Evolutionary conservation across 2,329 filamentous ascomycete species (phyloP), one percentile per base, ranked within the genome.

Genomic region (Diatrype stigma): DNA sequence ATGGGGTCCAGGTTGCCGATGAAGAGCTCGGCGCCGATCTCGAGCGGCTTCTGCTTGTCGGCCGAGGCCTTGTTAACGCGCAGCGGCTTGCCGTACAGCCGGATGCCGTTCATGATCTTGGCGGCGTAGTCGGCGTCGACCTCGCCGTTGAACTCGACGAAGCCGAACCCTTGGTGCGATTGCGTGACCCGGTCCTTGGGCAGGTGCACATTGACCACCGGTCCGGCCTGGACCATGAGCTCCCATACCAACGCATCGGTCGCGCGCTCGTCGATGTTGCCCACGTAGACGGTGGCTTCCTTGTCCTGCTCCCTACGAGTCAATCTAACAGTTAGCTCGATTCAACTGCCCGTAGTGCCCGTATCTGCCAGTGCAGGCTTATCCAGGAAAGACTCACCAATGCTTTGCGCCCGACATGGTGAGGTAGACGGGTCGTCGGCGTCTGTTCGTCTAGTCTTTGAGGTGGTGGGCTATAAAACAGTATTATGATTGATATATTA

Each of bases 161-260:
- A 99, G 63, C 94, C 94, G 77, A 96, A 99, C 62, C 94, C 94
- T 73, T 97, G 94, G 71, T 99, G 94, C 51, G 86, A 87, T 67
- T 96, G 91, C 45, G 94, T 96, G 61, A 99, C 94, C 70, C 94
- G 90, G 72, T 99, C 94, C 78, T 96, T 96, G 50, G 94, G 94
- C 67, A 99, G 85, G 74, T 99, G 94, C 57, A 99, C 93, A 73
- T 97, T 97, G 67, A 96, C 90, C 63, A 99, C 95, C 62, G 93
- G 92, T 50, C 94, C 94, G 69, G 92, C 91, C 76, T 99, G 94
- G 50, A 96, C 85, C 91, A 97, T 97, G 64, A 99, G 81, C 77
- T 99, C 94, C 86, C 94, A 96, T 60, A 99, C 85, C 60, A 96
- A 81, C 62, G 87, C 86, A 67, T 96, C 90, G 45, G 87, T 87